Percentiles rank a stretch among this genome's conserved stretches.
These are phyloP conservation scores for Neoascochyta sp. DNA, from an alignment of 2,329 filamentous ascomycete genomes.

Conservation along the genomic window DNA sequence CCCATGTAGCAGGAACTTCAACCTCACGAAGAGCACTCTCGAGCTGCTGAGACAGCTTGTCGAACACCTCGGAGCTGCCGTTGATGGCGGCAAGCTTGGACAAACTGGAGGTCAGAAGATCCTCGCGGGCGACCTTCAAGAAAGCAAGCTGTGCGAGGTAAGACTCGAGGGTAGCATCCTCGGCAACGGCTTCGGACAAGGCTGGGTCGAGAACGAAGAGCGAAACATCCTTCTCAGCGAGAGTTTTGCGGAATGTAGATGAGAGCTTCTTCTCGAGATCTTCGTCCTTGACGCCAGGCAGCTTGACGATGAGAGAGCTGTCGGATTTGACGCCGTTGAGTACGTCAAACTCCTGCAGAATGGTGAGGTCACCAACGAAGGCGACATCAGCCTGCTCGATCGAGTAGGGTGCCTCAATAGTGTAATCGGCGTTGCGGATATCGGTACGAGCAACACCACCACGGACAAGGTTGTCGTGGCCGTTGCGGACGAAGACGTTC, in stretches of 20 bases:
- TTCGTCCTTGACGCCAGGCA: conserved; percentile 78
- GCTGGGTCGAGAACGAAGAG: conserved; percentile 74
- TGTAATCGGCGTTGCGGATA: conserved; percentile 76
- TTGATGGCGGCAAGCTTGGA: conserved; percentile 64
- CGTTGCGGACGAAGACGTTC: conserved; percentile 58
- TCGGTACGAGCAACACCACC: conserved; percentile 83
- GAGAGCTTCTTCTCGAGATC: conserved; percentile 86
- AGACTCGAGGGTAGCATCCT: conserved; percentile 58
- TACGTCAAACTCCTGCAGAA: conserved; percentile 75
- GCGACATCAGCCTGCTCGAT: conserved; percentile 74
- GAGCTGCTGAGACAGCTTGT: conserved; percentile 59
- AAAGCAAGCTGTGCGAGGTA: conserved; percentile 78
- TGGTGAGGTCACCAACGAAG: conserved; percentile 73
- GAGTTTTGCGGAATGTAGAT: conserved; percentile 62
- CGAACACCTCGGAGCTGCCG: conserved; percentile 58
- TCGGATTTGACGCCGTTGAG: conserved; percentile 65
- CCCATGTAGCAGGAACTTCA: conserved; percentile 77
- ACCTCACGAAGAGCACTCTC: conserved; percentile 67
- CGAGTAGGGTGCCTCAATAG: conserved; percentile 79
- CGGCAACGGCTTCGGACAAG: conserved; percentile 63
- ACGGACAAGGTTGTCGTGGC: conserved; percentile 61
- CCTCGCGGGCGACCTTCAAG: conserved; percentile 69
- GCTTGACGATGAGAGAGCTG: conserved; percentile 70
- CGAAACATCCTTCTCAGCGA: conserved; percentile 66
- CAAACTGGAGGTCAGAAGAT: conserved; percentile 58